Evolutionary conservation across 75 land plant species (phyloP).

Genomic region (Cupressus sempervirens): DNA sequence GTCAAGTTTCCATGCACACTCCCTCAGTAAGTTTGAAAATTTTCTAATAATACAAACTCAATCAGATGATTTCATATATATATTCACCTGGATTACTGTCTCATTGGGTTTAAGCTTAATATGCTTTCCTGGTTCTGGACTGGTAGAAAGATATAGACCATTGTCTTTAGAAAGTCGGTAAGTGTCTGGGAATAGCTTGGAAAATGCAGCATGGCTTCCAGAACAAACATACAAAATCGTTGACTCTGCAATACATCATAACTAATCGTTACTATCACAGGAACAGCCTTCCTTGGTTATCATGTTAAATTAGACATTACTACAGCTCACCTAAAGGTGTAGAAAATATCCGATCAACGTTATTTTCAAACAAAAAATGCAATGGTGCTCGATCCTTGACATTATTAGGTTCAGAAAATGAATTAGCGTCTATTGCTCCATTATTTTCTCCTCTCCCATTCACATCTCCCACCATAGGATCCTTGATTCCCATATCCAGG

Average conservation of each 20-base stretch:
- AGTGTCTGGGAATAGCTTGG: slow-evolving; percentile 57
- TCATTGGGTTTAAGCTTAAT: slow-evolving; percentile 73
- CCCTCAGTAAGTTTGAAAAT: not conserved
- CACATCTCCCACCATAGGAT: slow-evolving; percentile 9
- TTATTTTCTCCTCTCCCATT: slow-evolving; percentile 28
- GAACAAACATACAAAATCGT: slow-evolving; percentile 70
- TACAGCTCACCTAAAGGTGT: slow-evolving; percentile 72
- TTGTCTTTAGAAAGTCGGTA: slow-evolving; percentile 52
- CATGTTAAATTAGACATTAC: not conserved
- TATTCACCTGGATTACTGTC: slow-evolving; percentile 77
- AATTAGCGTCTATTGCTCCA: slow-evolving; percentile 47
- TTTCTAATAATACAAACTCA: not conserved
- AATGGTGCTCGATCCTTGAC: slow-evolving; percentile 47
- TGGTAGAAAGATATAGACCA: slow-evolving; percentile 67
- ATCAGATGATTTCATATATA: not conserved
- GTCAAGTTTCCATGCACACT: not conserved
- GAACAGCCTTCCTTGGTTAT: not conserved
- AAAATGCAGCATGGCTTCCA: slow-evolving; percentile 81
- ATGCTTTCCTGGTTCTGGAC: slow-evolving; percentile 62
- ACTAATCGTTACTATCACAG: not conserved
- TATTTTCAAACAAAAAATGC: slow-evolving; percentile 74
- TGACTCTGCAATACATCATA: slow-evolving; percentile 72
- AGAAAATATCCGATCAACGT: slow-evolving; percentile 92
- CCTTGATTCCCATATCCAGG: slow-evolving; percentile 38
- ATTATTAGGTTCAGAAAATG: slow-evolving; percentile 37